A percentile compares a stretch with the other conserved stretches of the same genome.
Evolutionary conservation across 2,329 filamentous ascomycete genomes (phyloP).

Genomic region (Colletotrichum truncatum): DNA sequence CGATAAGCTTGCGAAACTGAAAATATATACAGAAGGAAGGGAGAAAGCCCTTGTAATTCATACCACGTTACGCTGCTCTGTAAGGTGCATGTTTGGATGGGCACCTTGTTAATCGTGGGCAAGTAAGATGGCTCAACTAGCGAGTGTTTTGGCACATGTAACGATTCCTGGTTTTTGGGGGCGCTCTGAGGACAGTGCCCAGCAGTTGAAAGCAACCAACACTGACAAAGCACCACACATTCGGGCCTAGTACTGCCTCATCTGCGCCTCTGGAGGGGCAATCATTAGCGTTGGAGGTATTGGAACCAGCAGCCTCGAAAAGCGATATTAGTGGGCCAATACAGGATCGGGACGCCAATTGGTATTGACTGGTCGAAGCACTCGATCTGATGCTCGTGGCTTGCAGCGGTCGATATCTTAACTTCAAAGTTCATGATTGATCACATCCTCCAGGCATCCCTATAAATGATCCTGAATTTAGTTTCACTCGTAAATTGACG

Average conservation of each 20-base stretch:
- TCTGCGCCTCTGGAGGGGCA: background rate
- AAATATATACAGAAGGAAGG: background rate
- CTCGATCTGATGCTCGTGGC: background rate
- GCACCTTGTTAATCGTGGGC: background rate
- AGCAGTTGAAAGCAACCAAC: background rate
- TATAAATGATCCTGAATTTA: background rate
- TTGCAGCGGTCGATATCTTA: background rate
- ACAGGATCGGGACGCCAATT: too few species aligned
- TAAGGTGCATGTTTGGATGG: background rate
- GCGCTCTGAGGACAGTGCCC: background rate
- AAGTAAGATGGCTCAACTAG: background rate
- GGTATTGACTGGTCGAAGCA: too few species aligned
- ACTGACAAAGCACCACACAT: background rate
- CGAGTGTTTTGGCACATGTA: constrained; percentile 1
- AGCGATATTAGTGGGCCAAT: background rate
- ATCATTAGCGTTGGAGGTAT: background rate
- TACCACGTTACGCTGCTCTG: constrained; percentile 1
- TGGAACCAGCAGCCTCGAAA: background rate
- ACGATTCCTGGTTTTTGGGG: background rate
- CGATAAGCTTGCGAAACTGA: too few species aligned
- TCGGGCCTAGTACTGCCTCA: background rate
- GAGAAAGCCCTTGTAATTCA: background rate
- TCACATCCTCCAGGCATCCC: background rate
- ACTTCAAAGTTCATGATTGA: background rate
- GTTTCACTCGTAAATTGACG: constrained; percentile 11